Percentiles rank a stretch among this genome's conserved stretches.
phyloP scores from a whole-genome alignment of 1,139 yeast species.

The Zygosaccharomyces sapae region DNA sequence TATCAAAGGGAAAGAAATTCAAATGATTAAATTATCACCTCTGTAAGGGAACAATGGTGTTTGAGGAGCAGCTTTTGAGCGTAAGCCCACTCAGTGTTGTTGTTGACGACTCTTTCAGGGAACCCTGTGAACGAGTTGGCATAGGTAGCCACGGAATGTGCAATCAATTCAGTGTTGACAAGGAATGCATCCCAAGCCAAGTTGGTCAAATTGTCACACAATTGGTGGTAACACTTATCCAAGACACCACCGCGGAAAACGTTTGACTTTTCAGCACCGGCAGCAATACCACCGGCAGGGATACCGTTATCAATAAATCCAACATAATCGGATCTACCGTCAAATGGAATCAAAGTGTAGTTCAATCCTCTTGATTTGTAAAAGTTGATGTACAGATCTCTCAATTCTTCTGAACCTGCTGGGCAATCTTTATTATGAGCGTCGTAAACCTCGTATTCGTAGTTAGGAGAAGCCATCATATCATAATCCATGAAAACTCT shows the following conservation, averaged over 20 bases:
- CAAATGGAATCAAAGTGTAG: slow-evolving; percentile 81
- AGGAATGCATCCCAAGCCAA: slow-evolving; percentile 83
- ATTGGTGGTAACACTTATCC: slow-evolving; percentile 82
- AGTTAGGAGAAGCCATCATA: slow-evolving; percentile 98
- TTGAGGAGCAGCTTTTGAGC: slow-evolving; percentile 7
- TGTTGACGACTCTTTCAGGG: slow-evolving; percentile 38
- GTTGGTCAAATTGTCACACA: slow-evolving; percentile 77
- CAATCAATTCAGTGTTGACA: slow-evolving; percentile 77
- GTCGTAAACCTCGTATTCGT: slow-evolving; percentile 81
- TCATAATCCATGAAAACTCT: slow-evolving; percentile 94
- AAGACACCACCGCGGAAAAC: slow-evolving; percentile 65
- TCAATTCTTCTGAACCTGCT: slow-evolving; percentile 77
- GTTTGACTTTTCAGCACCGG: slow-evolving; percentile 87
- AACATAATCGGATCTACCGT: slow-evolving; percentile 93
- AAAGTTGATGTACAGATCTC: slow-evolving; percentile 68
- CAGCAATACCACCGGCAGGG: slow-evolving; percentile 93
- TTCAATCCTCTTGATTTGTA: slow-evolving; percentile 63
- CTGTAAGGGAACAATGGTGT: slow-evolving; percentile 33
- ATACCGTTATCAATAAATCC: slow-evolving; percentile 85
- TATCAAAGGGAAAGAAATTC: slow-evolving; percentile 3
- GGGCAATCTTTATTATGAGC: slow-evolving; percentile 71
- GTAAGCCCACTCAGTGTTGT: slow-evolving; percentile 15
- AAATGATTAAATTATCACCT: slow-evolving; percentile 32
- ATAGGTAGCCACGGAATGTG: slow-evolving; percentile 85
- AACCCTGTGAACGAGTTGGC: slow-evolving; percentile 62